Percentiles rank a stretch among this genome's conserved stretches.
phyloP scores from a whole-genome alignment of 2,329 filamentous ascomycete species.

The Apiospora pterosperma region DNA sequence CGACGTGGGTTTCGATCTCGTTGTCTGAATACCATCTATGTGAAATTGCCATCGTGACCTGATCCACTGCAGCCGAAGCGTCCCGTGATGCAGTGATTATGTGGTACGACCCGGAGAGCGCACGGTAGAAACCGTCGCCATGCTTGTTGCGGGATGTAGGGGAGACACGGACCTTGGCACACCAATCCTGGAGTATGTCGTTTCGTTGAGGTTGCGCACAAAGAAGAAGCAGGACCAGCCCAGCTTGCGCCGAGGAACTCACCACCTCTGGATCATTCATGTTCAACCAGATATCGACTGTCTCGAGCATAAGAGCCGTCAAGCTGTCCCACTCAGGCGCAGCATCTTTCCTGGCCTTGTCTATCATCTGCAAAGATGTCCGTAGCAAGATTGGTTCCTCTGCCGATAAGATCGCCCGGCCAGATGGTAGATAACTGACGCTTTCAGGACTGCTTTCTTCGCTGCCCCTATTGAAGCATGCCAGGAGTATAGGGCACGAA shows the following conservation, averaged over 20 bases:
- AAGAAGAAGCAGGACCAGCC: slow-evolving; percentile 46
- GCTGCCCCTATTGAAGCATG: neutral
- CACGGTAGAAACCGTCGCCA: slow-evolving; percentile 50
- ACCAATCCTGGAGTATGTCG: slow-evolving; percentile 44
- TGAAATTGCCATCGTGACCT: slow-evolving; percentile 42
- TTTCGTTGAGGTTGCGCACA: slow-evolving; percentile 32
- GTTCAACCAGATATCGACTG: slow-evolving; percentile 44
- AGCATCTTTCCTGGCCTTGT: slow-evolving; percentile 9
- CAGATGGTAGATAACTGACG: neutral
- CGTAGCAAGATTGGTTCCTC: slow-evolving; percentile 2
- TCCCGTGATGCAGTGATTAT: slow-evolving; percentile 24
- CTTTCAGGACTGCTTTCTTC: neutral
- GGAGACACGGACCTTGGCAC: slow-evolving; percentile 34
- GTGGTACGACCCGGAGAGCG: slow-evolving; percentile 48
- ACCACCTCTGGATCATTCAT: slow-evolving; percentile 49
- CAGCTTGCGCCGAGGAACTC: slow-evolving; percentile 46
- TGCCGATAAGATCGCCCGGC: slow-evolving; percentile 14
- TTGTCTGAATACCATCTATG: slow-evolving; percentile 50
- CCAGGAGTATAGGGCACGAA: slow-evolving; percentile 39
- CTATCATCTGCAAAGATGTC: slow-evolving; percentile 13
- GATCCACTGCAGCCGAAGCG: neutral
- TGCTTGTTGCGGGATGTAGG: slow-evolving; percentile 32
- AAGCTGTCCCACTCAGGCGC: slow-evolving; percentile 16
- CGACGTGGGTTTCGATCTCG: slow-evolving; percentile 49
- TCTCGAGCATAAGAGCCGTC: slow-evolving; percentile 23